A percentile compares a stretch with the other conserved stretches of the same genome.
Evolutionary conservation across 352 stramenopile genomes (phyloP).

Genomic region (Globisporangium solare): DNA sequence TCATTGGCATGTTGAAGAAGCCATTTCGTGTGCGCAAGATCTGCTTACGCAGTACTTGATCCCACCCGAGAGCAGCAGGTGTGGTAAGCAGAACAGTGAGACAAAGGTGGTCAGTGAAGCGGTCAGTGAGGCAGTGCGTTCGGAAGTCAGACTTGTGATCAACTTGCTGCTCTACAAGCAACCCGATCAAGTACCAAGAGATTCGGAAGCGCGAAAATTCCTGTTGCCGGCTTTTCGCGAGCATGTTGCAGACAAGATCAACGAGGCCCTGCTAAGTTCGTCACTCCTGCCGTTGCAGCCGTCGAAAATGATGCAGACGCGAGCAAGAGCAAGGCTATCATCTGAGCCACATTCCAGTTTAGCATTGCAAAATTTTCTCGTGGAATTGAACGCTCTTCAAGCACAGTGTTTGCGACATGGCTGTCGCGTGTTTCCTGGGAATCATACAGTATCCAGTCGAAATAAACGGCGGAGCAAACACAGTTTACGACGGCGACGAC

Average conservation of each 20-base stretch:
- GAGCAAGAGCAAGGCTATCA: neutral
- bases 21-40: slow-evolving; percentile 30
- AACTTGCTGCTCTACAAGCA: slow-evolving; percentile 33
- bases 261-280: slow-evolving; percentile 21
- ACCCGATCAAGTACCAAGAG: slow-evolving; percentile 20
- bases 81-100: too few relatives aligned
- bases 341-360: slow-evolving; percentile 5
- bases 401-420: slow-evolving; percentile 30
- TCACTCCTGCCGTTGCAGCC: slow-evolving; percentile 3
- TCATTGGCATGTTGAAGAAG: slow-evolving; percentile 28
- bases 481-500: slow-evolving; percentile 5
- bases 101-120: too few relatives aligned
- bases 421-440: slow-evolving; percentile 33
- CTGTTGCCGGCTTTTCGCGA: slow-evolving; percentile 34
- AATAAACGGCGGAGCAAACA: slow-evolving; percentile 10
- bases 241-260: slow-evolving; percentile 36
- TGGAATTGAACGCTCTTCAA: slow-evolving; percentile 23
- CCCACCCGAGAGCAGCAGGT: too few relatives aligned
- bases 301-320: neutral
- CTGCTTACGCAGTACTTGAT: slow-evolving; percentile 17
- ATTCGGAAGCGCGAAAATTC: slow-evolving; percentile 26
- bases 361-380: slow-evolving; percentile 36
- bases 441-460: slow-evolving; percentile 4
- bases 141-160: slow-evolving; percentile 23
- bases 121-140: neutral